Evolutionary conservation across 495 filamentous ascomycete genomes (phyloP).

Genomic region (Xylaria longipes): DNA sequence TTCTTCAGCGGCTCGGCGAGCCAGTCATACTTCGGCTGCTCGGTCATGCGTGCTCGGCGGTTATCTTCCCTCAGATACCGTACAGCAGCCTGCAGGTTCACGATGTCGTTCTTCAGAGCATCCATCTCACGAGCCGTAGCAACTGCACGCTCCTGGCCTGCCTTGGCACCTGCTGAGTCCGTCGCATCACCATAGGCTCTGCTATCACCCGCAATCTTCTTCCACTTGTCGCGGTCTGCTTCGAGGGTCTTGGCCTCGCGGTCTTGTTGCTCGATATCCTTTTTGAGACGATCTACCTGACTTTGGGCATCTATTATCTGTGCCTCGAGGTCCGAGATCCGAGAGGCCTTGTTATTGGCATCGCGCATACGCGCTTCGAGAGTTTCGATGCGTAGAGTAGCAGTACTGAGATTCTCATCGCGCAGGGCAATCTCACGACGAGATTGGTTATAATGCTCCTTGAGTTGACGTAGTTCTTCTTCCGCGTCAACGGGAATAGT

Average conservation of each 20-base stretch:
- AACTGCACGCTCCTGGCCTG: conserved; percentile 63
- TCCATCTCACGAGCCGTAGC: conserved; percentile 79
- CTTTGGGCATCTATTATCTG: conserved; percentile 62
- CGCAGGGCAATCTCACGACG: conserved; percentile 67
- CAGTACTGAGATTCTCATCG: conserved; percentile 72
- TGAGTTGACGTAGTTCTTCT: conserved; percentile 74
- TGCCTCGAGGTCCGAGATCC: conserved; percentile 68
- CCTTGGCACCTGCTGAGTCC: conserved; percentile 52
- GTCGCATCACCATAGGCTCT: conserved; percentile 61
- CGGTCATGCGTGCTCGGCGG: conserved; percentile 65
- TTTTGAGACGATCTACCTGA: conserved; percentile 64
- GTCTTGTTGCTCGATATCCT: conserved; percentile 67
- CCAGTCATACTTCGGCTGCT: conserved; percentile 67
- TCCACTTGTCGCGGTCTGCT: conserved; percentile 74
- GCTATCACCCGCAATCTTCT: conserved; percentile 72
- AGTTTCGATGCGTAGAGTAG: conserved; percentile 88
- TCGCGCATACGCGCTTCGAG: conserved; percentile 83
- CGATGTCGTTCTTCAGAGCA: conserved; percentile 71
- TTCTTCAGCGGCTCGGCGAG: conserved; percentile 70
- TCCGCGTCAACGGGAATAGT: conserved; percentile 80
- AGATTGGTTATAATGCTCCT: conserved; percentile 73
- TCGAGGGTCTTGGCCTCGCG: conserved; percentile 64
- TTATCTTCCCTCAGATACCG: conserved; percentile 81
- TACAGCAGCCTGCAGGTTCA: conserved; percentile 74
- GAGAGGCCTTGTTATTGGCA: conserved; percentile 69